These are phyloP conservation scores for Glonium stellatum DNA, from an alignment of 495 filamentous ascomycete genomes.

Conservation along the genomic window DNA sequence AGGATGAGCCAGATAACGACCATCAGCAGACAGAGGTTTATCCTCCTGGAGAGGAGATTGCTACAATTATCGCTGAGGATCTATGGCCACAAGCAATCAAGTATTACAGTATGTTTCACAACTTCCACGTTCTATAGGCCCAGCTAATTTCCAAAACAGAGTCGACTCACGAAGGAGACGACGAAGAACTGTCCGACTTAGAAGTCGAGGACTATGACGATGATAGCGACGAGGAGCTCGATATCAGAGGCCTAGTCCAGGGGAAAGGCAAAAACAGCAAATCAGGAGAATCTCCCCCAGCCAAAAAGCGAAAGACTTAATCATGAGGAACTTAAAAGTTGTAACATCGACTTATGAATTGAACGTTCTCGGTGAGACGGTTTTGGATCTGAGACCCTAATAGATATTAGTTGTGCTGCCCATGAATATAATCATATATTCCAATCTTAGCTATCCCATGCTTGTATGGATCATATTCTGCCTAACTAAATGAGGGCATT, in stretches of 20 bases:
- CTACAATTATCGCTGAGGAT: conserved; percentile 73
- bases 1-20: conserved; percentile 49
- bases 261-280: conserved; percentile 26
- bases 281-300: conserved; percentile 14
- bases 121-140: neutral
- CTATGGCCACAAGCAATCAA: conserved; percentile 81
- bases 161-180: conserved; percentile 55
- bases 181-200: conserved; percentile 44
- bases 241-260: conserved; percentile 34
- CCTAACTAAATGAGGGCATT: too few species aligned
- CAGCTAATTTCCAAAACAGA: conserved; percentile 37
- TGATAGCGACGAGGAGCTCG: conserved; percentile 42
- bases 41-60: conserved; percentile 70
- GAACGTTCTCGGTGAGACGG: neutral
- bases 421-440: neutral
- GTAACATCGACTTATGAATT: neutral
- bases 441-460: too few species aligned
- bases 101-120: conserved; percentile 70
- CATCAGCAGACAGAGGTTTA: conserved; percentile 65
- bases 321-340: neutral
- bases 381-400: neutral
- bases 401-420: neutral
- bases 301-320: conserved; percentile 22
- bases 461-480: too few species aligned
- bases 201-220: conserved; percentile 52